A percentile compares a stretch with the other conserved stretches of the same genome.
These are phyloP conservation scores for Phytophthora macrochlamydospora DNA, from an alignment of 352 stramenopile species.

Conservation along the genomic window DNA sequence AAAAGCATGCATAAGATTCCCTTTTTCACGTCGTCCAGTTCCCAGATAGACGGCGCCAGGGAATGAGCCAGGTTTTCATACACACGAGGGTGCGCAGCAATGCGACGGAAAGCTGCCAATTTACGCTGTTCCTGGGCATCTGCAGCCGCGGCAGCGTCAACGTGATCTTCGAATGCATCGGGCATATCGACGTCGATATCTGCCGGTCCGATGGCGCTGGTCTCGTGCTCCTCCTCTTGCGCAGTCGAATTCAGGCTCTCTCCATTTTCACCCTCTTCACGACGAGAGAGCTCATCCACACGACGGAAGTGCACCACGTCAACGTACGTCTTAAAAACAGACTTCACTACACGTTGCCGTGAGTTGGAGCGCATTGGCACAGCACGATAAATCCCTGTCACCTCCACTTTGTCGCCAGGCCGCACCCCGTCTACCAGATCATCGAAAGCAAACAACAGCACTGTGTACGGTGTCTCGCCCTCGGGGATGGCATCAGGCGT, in stretches of 20 bases:
- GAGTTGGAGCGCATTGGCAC: slow-evolving; percentile 95
- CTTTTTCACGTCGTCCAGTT: slow-evolving; percentile 99
- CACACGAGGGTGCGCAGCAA: slow-evolving; percentile 78
- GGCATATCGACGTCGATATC: slow-evolving; percentile 44
- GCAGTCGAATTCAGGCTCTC: slow-evolving; percentile 11
- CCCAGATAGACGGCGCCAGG: slow-evolving; percentile 88
- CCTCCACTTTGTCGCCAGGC: slow-evolving; percentile 95
- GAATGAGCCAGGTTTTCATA: slow-evolving; percentile 87
- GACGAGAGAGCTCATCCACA: slow-evolving; percentile 81
- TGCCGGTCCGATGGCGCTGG: slow-evolving; percentile 31
- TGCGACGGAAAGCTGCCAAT: slow-evolving; percentile 71
- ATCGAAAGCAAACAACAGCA: slow-evolving; percentile 98
- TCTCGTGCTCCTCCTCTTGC: slow-evolving; percentile 17
- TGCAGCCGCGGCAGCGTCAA: slow-evolving; percentile 47
- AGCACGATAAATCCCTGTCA: slow-evolving; percentile 98
- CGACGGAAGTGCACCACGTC: slow-evolving; percentile 98
- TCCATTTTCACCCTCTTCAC: slow-evolving; percentile 42
- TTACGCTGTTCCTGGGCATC: slow-evolving; percentile 59
- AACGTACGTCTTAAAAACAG: slow-evolving; percentile 99
- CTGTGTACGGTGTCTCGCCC: slow-evolving; percentile 97
- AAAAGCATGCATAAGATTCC: slow-evolving; percentile 99
- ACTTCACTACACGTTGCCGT: slow-evolving; percentile 94
- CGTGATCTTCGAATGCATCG: slow-evolving; percentile 40
- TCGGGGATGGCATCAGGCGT: slow-evolving; percentile 98
- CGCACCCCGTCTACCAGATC: slow-evolving; percentile 97